phyloP scores from a whole-genome alignment of 1,284 basidiomycete genomes.

The Neotropicomus parvogracilis region DNA sequence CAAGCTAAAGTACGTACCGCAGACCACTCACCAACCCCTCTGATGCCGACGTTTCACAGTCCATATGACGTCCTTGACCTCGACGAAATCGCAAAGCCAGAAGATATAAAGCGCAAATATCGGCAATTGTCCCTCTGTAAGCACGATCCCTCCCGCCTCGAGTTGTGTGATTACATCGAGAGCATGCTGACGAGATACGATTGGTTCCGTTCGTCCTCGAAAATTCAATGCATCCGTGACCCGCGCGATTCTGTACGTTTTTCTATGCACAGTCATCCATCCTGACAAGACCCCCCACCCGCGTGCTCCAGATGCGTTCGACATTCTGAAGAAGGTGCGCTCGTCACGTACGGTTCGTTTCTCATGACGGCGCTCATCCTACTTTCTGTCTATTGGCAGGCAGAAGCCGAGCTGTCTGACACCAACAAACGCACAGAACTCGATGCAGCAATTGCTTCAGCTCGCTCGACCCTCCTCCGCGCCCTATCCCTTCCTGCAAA shows the following conservation, averaged over 20 bases:
- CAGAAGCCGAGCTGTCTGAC: constrained; percentile 75
- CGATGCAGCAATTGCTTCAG: constrained; percentile 72
- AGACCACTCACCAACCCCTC: not conserved
- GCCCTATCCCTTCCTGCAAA: constrained; percentile 54
- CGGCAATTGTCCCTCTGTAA: constrained; percentile 77
- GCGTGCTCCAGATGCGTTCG: constrained; percentile 79
- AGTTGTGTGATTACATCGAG: constrained; percentile 5
- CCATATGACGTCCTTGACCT: constrained; percentile 78
- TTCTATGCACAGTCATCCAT: constrained; percentile 67
- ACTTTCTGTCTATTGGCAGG: constrained; percentile 40
- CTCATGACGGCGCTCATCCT: not conserved
- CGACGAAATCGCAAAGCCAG: constrained; percentile 56
- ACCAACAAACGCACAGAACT: constrained; percentile 71
- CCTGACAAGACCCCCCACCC: constrained; percentile 80
- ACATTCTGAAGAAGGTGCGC: constrained; percentile 75
- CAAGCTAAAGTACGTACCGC: constrained; percentile 67
- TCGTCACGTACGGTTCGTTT: not conserved
- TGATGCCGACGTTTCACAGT: constrained; percentile 35
- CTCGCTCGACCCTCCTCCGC: constrained; percentile 61
- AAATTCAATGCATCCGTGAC: constrained; percentile 5
- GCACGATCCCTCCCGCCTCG: constrained; percentile 28
- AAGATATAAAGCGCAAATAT: constrained; percentile 78
- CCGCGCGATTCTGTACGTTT: constrained; percentile 38
- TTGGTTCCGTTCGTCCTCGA: constrained; percentile 4
- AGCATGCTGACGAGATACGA: constrained; percentile 27